A percentile compares a stretch with the other conserved stretches of the same genome.
These are phyloP conservation scores for Coemansia sp. DNA, from an alignment of 371 early-diverging fungal genomes.

Conservation along the genomic window DNA sequence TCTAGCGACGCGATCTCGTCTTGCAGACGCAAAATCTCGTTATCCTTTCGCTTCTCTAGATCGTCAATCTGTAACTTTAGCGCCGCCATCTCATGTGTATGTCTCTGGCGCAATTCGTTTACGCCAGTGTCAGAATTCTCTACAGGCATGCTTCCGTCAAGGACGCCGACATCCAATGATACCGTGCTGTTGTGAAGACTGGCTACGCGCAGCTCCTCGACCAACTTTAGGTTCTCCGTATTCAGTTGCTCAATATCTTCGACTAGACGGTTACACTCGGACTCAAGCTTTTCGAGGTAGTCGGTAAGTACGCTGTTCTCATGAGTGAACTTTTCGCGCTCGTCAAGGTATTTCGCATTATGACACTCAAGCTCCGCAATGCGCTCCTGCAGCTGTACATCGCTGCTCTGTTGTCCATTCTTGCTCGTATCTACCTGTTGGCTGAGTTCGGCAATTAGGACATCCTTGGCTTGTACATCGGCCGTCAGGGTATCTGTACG, in stretches of 20 bases:
- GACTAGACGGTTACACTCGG: conserved; percentile 70
- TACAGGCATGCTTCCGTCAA: conserved; percentile 19
- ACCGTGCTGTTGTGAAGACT: conserved; percentile 50
- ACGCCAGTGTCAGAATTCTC: neutral
- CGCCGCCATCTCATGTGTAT: conserved; percentile 60
- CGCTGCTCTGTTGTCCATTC: conserved; percentile 32
- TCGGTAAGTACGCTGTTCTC: conserved; percentile 34
- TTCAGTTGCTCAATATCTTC: conserved; percentile 75
- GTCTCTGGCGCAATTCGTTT: conserved; percentile 53
- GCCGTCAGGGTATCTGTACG: neutral
- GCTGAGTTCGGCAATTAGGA: conserved; percentile 19
- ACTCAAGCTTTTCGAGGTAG: conserved; percentile 61
- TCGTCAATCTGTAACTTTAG: conserved; percentile 59
- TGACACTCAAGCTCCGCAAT: conserved; percentile 54
- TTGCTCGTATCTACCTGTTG: conserved; percentile 3
- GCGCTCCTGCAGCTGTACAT: conserved; percentile 16
- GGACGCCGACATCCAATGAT: conserved; percentile 35
- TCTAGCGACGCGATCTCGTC: conserved; percentile 72
- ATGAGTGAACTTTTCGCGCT: conserved; percentile 49
- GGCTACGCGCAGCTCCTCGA: conserved; percentile 35
- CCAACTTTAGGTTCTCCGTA: conserved; percentile 57
- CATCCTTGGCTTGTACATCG: conserved; percentile 8
- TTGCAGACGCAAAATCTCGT: conserved; percentile 60
- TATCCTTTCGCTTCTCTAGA: conserved; percentile 60
- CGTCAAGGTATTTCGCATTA: conserved; percentile 63